Conservation (phyloP, 148 eudicot genomes). For the Amaranthus hypochondriacus region DNA sequence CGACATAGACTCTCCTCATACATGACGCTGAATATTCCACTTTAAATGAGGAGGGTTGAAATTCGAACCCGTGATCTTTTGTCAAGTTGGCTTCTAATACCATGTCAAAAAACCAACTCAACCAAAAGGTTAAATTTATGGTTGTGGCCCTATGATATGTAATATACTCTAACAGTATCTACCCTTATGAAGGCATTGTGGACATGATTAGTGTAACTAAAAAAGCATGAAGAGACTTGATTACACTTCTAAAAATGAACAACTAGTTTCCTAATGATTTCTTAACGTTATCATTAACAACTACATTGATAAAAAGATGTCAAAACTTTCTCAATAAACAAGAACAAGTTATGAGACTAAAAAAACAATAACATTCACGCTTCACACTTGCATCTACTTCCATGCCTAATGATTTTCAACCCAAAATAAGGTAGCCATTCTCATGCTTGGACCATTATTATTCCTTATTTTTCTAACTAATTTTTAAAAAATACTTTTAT, state of each 20-base stretch:
- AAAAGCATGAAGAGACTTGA: not conserved
- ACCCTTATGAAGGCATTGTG: not conserved
- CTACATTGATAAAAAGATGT: not conserved
- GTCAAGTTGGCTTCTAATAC: too few species aligned
- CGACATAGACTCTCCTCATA: too few species aligned
- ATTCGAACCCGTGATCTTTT: too few species aligned
- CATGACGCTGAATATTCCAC: too few species aligned
- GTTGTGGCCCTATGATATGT: too few species aligned
- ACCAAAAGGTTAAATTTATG: too few species aligned
- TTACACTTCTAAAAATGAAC: not conserved
- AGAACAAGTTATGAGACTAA: not conserved
- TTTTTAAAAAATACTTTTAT: too few species aligned
- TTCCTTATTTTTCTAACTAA: not conserved
- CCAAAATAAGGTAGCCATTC: not conserved
- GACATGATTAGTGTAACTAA: not conserved
- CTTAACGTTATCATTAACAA: not conserved
- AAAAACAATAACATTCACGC: slow-evolving; percentile 18
- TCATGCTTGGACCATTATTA: slow-evolving; percentile 3
- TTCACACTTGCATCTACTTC: slow-evolving; percentile 1
- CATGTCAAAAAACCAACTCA: too few species aligned
- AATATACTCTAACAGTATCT: too few species aligned
- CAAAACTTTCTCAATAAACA: not conserved
- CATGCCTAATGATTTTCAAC: slow-evolving; percentile 22
- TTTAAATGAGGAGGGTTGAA: too few species aligned
- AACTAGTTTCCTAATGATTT: slow-evolving; percentile 4